These are phyloP conservation scores for Tricholoma saponaceum DNA, from an alignment of 768 basidiomycete species.

Conservation along the genomic window DNA sequence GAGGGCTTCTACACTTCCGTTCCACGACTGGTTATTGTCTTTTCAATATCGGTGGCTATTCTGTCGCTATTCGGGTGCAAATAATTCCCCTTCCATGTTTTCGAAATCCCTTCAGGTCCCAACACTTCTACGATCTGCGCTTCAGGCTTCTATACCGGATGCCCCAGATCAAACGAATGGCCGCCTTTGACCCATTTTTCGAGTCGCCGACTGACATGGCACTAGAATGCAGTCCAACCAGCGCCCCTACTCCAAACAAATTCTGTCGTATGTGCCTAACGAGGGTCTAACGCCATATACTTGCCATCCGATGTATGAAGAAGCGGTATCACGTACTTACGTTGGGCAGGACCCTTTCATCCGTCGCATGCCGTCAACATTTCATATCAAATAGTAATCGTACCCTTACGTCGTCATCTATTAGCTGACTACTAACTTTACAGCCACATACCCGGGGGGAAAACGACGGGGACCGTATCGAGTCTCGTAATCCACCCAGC, in stretches of 20 bases:
- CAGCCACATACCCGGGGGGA: neutral
- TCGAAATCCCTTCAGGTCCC: neutral
- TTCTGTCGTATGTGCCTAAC: neutral
- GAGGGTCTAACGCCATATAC: neutral
- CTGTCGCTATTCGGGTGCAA: neutral
- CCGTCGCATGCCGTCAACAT: neutral
- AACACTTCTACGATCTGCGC: conserved; percentile 1
- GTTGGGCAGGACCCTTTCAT: neutral
- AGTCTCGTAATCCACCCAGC: neutral
- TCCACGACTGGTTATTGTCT: neutral
- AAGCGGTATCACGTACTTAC: neutral
- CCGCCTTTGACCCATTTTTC: neutral
- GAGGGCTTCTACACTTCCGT: neutral
- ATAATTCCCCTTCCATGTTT: too few relatives aligned
- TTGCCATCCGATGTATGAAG: neutral
- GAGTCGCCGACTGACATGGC: neutral
- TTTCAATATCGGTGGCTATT: neutral
- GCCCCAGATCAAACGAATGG: neutral
- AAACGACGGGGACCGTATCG: neutral
- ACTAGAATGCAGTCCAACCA: neutral
- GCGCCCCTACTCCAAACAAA: neutral
- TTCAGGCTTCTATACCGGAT: neutral
- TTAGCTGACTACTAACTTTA: neutral
- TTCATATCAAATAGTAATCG: neutral
- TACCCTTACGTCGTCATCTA: neutral